Percentiles rank a stretch among this genome's conserved stretches.
Evolutionary conservation across 2,329 filamentous ascomycete species (phyloP).

Genomic region (Seiridium cupressi): DNA sequence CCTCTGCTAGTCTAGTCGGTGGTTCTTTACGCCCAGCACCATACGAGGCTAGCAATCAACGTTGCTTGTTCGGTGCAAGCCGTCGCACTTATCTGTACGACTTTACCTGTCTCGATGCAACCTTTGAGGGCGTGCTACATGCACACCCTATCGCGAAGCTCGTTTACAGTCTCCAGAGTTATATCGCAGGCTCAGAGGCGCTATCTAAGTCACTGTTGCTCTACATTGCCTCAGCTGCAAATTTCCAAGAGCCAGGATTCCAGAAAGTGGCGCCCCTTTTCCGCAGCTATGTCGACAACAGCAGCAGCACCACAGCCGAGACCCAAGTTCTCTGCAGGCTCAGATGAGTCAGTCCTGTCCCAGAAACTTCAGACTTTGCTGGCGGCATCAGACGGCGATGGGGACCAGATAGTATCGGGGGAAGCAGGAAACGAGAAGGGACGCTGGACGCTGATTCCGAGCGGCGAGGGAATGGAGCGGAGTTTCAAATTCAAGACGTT

Average conservation of each 20-base stretch:
- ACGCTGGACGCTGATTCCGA: constrained; percentile 49
- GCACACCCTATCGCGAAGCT: background rate
- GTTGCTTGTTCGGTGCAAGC: background rate
- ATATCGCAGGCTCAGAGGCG: background rate
- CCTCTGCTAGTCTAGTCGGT: too few relatives aligned
- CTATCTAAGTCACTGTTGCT: background rate
- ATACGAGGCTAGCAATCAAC: background rate
- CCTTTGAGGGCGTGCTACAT: background rate
- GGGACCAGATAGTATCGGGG: too few relatives aligned
- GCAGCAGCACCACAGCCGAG: background rate
- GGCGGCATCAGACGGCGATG: constrained; percentile 20
- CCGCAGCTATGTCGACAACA: constrained; percentile 8
- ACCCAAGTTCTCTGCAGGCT: constrained; percentile 42
- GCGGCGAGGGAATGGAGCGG: constrained; percentile 56
- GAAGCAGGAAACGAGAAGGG: constrained; percentile 21
- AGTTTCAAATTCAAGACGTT: constrained; percentile 65
- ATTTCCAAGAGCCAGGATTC: background rate
- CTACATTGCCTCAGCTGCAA: background rate
- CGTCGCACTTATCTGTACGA: too few relatives aligned
- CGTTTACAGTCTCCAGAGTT: background rate
- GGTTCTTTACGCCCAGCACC: too few relatives aligned
- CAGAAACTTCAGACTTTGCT: constrained; percentile 33
- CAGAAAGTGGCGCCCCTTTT: background rate
- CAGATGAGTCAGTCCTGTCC: constrained; percentile 36
- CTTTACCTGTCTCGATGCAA: background rate